These are phyloP conservation scores for Tanacetum coccineum DNA, from an alignment of 129 eudicot species.

Conservation along the genomic window DNA sequence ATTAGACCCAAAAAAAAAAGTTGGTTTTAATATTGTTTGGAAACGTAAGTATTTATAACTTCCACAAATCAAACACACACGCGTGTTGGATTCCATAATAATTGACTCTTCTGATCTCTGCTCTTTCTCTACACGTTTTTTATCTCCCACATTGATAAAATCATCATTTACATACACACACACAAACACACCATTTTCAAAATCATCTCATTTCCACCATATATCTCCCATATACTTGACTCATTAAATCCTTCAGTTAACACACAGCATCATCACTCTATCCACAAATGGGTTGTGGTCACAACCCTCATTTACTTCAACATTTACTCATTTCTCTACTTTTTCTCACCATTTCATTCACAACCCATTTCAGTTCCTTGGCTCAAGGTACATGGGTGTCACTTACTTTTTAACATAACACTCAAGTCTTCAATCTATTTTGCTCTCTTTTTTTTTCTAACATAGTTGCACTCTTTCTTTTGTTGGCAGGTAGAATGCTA, in stretches of 20 bases:
- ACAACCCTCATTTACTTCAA: slow-evolving; percentile 28
- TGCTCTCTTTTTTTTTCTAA: neutral
- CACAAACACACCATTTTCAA: slow-evolving; percentile 20
- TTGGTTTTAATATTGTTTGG: neutral
- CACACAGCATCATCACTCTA: slow-evolving; percentile 24
- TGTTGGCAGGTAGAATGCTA: slow-evolving; percentile 43
- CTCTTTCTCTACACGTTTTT: slow-evolving; percentile 29
- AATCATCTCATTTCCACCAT: slow-evolving; percentile 12
- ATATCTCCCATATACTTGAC: slow-evolving; percentile 14
- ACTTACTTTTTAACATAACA: slow-evolving; percentile 9
- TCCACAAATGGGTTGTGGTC: slow-evolving; percentile 49
- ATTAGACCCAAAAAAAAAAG: slow-evolving; percentile 11
- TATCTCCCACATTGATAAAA: slow-evolving; percentile 19
- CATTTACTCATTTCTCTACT: slow-evolving; percentile 42
- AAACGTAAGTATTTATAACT: slow-evolving; percentile 8
- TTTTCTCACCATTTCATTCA: slow-evolving; percentile 37
- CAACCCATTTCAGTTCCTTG: slow-evolving; percentile 37
- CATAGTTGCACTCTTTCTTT: slow-evolving; percentile 2
- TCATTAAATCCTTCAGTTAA: slow-evolving; percentile 36
- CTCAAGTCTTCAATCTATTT: neutral
- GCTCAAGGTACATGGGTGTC: slow-evolving; percentile 46
- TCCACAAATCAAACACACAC: slow-evolving; percentile 32
- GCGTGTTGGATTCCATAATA: slow-evolving; percentile 37
- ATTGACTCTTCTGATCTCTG: slow-evolving; percentile 36
- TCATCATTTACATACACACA: slow-evolving; percentile 18